Conservation (phyloP, 1,139 yeast species). For the Williopsis jadinii region DNA sequence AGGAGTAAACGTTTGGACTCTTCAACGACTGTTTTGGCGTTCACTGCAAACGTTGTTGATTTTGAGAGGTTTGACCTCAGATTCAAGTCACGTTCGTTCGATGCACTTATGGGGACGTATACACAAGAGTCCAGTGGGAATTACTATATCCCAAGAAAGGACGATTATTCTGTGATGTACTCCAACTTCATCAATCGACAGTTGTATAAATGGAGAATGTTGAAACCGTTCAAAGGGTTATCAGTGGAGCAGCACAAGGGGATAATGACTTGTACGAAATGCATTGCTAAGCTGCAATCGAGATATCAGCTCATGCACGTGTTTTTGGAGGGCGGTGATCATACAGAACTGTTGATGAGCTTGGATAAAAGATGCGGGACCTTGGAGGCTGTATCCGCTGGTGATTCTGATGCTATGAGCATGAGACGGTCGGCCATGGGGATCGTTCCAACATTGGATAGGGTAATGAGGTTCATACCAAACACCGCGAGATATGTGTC, state of each 20-base stretch:
- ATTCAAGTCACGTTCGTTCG: slow-evolving; percentile 5
- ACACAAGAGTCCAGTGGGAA: not conserved
- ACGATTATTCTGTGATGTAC: slow-evolving; percentile 4
- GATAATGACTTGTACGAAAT: slow-evolving; percentile 12
- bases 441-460: not conserved
- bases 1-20: not conserved
- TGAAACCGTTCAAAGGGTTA: slow-evolving; percentile 14
- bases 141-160: not conserved
- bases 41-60: slow-evolving; percentile 10
- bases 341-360: slow-evolving; percentile 12
- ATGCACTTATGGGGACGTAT: not conserved
- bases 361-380: slow-evolving; percentile 12
- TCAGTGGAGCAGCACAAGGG: slow-evolving; percentile 4
- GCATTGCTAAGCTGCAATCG: slow-evolving; percentile 10
- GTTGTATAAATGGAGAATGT: slow-evolving; percentile 15
- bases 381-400: slow-evolving; percentile 8
- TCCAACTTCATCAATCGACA: slow-evolving; percentile 7
- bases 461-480: slow-evolving; percentile 1
- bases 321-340: slow-evolving; percentile 1
- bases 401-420: not conserved
- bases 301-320: slow-evolving; percentile 10
- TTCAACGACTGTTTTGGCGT: slow-evolving; percentile 1
- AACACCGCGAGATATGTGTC: slow-evolving; percentile 4
- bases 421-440: slow-evolving; percentile 2
- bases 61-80: slow-evolving; percentile 16